Base-by-base conservation (phyloP, 805 yeast genomes). In the Pichia cephalocereana region DNA sequence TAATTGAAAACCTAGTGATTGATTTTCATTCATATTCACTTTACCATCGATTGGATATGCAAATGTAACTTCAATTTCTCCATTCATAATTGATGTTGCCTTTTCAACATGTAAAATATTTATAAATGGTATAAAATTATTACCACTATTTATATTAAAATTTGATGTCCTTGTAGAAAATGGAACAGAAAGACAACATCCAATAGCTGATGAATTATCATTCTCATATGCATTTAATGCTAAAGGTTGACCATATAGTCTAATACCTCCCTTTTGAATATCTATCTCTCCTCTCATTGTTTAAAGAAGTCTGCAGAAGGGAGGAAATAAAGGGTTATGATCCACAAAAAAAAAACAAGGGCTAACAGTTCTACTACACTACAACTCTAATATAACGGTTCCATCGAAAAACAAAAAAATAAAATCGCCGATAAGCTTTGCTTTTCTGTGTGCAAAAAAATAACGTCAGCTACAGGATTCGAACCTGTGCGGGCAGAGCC, bases 31-130 rank as follows among this genome's bases (percentile, higher is more conserved):
- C 18, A 6, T 36, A 43, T 52, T 26, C 46, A 47, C 11, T 11
- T 43, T 15, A 48, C 43, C 12, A 37, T 32, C 19, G 38, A 38
- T 27, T 40, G 48, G 41, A 28, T 47, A 36, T 11, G 53, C 56
- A 42, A 53, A 60, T 1, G 61, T 56, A 9, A 62, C 38, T 44
- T 59, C 63, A 17, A 60, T 40, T 38, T 59, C 62, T 38, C 56
- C 46, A 6, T 40, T 43, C 9, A 46, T 46, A 2, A 51, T 48
- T 5, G 51, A 41, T 27, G 36, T 50, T 6, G 51, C 50, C 11
- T 48, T 40, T 15, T 63, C 61, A 4, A 53, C 63, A 63, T 64
- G 57, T 9, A 64, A 40, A 19, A 64, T 57, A 48, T 58, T 51
- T 34, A 50, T 50, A 45, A 54, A 61, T 3, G 61, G 57, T 1